Evolutionary conservation across 2,329 filamentous ascomycete genomes (phyloP).

Genomic region (Pyricularia pennisetigena): DNA sequence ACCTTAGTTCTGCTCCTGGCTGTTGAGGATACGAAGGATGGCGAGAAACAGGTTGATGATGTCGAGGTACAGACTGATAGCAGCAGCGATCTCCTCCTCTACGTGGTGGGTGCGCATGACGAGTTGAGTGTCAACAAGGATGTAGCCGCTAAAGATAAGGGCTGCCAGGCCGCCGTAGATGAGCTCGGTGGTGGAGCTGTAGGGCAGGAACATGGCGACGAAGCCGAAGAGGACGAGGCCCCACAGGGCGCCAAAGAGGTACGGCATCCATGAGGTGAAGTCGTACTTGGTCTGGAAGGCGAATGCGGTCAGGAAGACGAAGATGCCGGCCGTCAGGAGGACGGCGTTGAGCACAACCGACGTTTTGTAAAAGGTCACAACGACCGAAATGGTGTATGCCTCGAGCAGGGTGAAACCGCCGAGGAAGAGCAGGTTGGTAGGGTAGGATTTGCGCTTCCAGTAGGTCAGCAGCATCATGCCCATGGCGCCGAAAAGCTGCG

Average conservation of each 20-base stretch:
- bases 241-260: conserved; percentile 87
- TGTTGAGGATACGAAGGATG: conserved; percentile 93
- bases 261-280: conserved; percentile 95
- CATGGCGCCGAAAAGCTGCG: conserved; percentile 63
- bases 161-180: conserved; percentile 75
- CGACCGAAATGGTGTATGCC: conserved; percentile 86
- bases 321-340: conserved; percentile 75
- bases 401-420: conserved; percentile 82
- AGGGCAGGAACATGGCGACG: conserved; percentile 82
- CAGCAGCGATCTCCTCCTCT: conserved; percentile 93
- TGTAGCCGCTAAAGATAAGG: conserved; percentile 87
- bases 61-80: conserved; percentile 91
- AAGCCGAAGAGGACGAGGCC: conserved; percentile 86
- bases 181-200: conserved; percentile 72
- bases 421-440: conserved; percentile 89
- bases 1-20: conserved; percentile 68
- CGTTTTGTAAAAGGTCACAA: conserved; percentile 82
- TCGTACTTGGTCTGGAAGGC: conserved; percentile 98
- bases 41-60: conserved; percentile 95
- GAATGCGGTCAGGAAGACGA: conserved; percentile 72
- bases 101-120: conserved; percentile 94
- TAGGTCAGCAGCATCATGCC: conserved; percentile 79
- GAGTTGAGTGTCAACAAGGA: conserved; percentile 92
- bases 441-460: conserved; percentile 95
- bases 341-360: conserved; percentile 83